Evolutionary conservation across 192 early-diverging fungal species (phyloP), one percentile per base, ranked within the genome.

Genomic region (Rhizophlyctis rosea): DNA sequence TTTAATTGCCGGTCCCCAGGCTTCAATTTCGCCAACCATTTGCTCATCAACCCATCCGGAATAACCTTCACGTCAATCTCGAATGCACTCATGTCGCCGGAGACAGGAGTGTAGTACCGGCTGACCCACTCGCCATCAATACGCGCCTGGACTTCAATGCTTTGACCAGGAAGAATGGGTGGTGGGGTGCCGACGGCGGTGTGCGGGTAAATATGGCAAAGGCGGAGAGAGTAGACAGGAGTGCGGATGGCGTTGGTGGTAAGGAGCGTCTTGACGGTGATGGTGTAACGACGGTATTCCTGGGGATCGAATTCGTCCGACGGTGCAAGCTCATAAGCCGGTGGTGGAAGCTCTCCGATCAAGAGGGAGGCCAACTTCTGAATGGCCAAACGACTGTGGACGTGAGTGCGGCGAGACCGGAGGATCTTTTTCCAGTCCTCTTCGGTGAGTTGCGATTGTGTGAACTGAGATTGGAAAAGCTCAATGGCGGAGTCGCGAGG

Each of bases 271-370:
- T 51, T 67, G 7, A 68, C 67, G 0, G 64, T 62, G 5, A 79
- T 36, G 3, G 77, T 72, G 55, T 75, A 79, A 21, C 77, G 69
- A 29, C 77, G 56, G 54, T 64, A 72, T 53, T 79, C 77, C 47
- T 65, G 51, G 4, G 57, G 64, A 47, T 70, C 64, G 54, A 73
- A 77, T 4, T 32, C 39, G 29, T 47, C 47, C 16, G 34, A 23
- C 61, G 18, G 27, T 62, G 7, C 53, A 24, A 9, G 50, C n/a
- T 32, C 7, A 31, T 23, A 0, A 36, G 14, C 39, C 35, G 39
- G 39, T 4, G 62, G 58, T 14, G 54, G 23, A 54, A 78, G 47
- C 52, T 78, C 72, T 13, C 76, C 76, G 29, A 78, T 72, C 0
- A 78, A 21, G 55, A 78, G 52, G 1, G 28, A 52, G 18, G 69